Base-by-base conservation (phyloP, 2,329 filamentous ascomycete genomes). In the Pezicula carpinea region DNA sequence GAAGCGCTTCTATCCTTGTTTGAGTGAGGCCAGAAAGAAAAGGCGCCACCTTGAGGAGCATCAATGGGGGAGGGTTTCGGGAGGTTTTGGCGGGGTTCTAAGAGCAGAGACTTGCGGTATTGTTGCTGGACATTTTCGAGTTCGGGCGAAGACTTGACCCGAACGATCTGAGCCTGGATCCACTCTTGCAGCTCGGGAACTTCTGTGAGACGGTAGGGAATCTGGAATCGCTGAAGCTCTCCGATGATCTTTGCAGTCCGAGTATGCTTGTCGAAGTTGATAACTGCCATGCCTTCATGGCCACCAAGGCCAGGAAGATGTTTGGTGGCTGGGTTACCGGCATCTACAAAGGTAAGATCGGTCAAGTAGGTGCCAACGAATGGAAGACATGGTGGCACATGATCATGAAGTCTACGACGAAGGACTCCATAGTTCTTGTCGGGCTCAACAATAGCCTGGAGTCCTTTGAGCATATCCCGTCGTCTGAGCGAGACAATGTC, bases 191-290 rank as follows among this genome's bases (percentile, higher is more conserved):
- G 77, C 59, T 97, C 92, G 0, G 87, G 82, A 4, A 97, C 74
- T 61, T 93, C 86, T 2, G 79, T 78, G 15, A 99, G 77, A 6
- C 85, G 80, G 65, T 97, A 97, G 0, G 91, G 89, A 17, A 96
- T 88, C 68, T 99, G 93, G 72, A 97, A 97, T 15, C 91, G 85
- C 66, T 99, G 93, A 6, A 99, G 79, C 59, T 97, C 92, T 53
- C 89, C 88, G 59, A 99, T 95, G 62, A 97, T 95, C 68, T 91
- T 93, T 39, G 92, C 91, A 3, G 91, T 97, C 57, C 90, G 89
- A 59, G 83, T 87, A 65, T 97, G 90, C 70, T 97, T 97, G 74
- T 97, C 92, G 60, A 96, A 97, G 69, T 99, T 99, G 75, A 99
- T 89, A 26, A 97, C 88, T 0, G 83, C 82, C 59, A 89, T 77